A percentile compares a stretch with the other conserved stretches of the same genome.
These are phyloP conservation scores for Ensete glaucum DNA, from an alignment of 176 grass and related monocot genomes.

Conservation along the genomic window DNA sequence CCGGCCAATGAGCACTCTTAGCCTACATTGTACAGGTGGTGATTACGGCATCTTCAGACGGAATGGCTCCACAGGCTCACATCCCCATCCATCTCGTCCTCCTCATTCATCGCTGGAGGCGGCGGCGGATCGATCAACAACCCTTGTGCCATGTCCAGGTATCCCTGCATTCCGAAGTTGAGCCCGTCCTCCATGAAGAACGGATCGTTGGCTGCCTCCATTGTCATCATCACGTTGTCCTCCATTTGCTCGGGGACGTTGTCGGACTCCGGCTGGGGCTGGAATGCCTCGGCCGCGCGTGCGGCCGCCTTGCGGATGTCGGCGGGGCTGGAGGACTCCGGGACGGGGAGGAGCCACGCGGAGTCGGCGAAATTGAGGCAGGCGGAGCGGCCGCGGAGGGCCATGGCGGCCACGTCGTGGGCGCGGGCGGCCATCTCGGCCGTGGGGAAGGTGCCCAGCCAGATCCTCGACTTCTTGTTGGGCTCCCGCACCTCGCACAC, in stretches of 20 bases:
- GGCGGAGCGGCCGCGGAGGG: slow-evolving; percentile 15
- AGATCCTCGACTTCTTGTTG: slow-evolving; percentile 18
- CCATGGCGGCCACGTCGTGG: slow-evolving; percentile 23
- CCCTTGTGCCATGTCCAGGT: slow-evolving; percentile 16
- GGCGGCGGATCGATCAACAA: slow-evolving; percentile 6
- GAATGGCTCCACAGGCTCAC: slow-evolving; percentile 16
- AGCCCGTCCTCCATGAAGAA: slow-evolving; percentile 3
- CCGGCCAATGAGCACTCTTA: not conserved
- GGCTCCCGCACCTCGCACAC: slow-evolving; percentile 23
- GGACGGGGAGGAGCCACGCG: slow-evolving; percentile 1
- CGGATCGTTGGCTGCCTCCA: not conserved
- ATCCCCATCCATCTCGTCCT: not conserved
- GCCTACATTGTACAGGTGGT: not conserved
- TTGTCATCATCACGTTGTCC: not conserved
- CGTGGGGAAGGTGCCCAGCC: slow-evolving; percentile 15
- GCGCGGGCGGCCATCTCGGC: slow-evolving; percentile 22
- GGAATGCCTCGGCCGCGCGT: slow-evolving; percentile 6
- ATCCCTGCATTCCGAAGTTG: slow-evolving; percentile 13
- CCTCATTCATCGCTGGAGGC: not conserved
- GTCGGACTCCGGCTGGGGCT: not conserved
- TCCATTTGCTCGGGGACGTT: not conserved
- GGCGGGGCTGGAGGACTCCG: not conserved
- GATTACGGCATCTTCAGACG: not conserved
- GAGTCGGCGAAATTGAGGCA: slow-evolving; percentile 25
- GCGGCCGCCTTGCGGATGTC: slow-evolving; percentile 13